Base-by-base conservation (phyloP, 208 protist genomes). In the Trypanosoma caninum region DNA sequence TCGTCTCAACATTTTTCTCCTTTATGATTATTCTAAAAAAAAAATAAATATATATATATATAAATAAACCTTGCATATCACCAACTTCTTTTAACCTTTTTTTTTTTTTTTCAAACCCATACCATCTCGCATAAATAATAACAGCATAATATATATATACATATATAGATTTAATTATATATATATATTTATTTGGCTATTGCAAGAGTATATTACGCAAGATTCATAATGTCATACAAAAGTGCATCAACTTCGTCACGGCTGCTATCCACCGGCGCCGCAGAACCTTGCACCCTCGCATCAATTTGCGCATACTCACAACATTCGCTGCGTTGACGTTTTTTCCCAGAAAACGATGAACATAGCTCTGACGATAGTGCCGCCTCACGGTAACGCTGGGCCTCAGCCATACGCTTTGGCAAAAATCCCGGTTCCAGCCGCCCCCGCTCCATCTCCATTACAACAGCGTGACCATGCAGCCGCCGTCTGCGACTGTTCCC, bases 401-500 rank as follows among this genome's bases (percentile, higher is more conserved):
- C 79, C 11, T 59, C 41, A 0, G 69, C 70, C 2, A 95, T 45
- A 0, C 89, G 71, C 63, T 73, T 67, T 13, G 89, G 89, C n/a
- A 90, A 48, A 58, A 93, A 93, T 10, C 52, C 59, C 2, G 53
- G 44, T 38, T 91, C 72, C 10, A 67, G 68, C n/a, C 86, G 78
- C 34, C 89, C 89, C 6, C 74, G 64, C 74, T 93, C 89, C 47
- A 69, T 38, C 51, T 87, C 89, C 30, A 91, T 83, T 42, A 76
- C 78, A 8, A 95, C 71, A 10, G 67, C 48, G 30, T 63, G 63
- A 0, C 86, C 89, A n/a, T 76, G 73, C n/a, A 92, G 72, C 5
- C 85, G 80, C 46, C 72, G 75, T 65, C 78, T 78, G 38, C 73
- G 48, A 34, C 73, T 80, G 33, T 72, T 72, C 52, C 59, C 63